A percentile compares a stretch with the other conserved stretches of the same genome.
phyloP scores from a whole-genome alignment of 2,329 filamentous ascomycete genomes.

The Ascochyta rabiei region DNA sequence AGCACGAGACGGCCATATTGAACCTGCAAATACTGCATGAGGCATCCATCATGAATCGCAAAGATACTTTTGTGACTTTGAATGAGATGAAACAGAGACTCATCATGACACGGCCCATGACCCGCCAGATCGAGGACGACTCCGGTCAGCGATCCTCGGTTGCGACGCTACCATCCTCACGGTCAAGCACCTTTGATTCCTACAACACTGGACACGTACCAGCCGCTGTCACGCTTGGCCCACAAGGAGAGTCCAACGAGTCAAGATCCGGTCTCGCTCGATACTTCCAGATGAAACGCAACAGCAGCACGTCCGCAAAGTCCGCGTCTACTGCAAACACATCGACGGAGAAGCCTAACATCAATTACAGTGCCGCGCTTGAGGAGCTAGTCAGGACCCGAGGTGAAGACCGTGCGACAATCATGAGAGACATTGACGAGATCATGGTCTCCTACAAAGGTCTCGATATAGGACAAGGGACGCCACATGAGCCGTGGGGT shows the following conservation, averaged over 20 bases:
- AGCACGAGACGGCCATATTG: constrained; percentile 39
- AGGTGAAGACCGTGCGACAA: constrained; percentile 27
- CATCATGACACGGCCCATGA: constrained; percentile 29
- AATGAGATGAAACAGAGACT: constrained; percentile 49
- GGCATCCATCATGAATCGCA: constrained; percentile 44
- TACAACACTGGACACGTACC: constrained; percentile 21
- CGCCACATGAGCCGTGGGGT: constrained; percentile 3
- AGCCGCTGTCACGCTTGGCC: constrained; percentile 25
- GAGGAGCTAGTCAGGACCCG: constrained; percentile 27
- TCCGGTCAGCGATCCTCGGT: constrained; percentile 12
- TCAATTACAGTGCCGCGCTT: constrained; percentile 31
- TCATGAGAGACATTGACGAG: constrained; percentile 44
- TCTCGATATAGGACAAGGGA: constrained; percentile 12
- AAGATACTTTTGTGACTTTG: constrained; percentile 41
- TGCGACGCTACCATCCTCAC: constrained; percentile 24
- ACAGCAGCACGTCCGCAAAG: constrained; percentile 16
- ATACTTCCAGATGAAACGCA: constrained; percentile 30
- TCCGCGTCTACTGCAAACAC: constrained; percentile 6
- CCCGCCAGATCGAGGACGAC: constrained; percentile 21
- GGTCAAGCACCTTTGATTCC: constrained; percentile 14
- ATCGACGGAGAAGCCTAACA: constrained; percentile 11
- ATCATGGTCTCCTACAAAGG: constrained; percentile 42
- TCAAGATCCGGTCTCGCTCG: constrained; percentile 29
- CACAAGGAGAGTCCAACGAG: constrained; percentile 17
- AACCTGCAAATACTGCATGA: constrained; percentile 47